Evolutionary conservation across 139 green algal species (phyloP).

Genomic region (Astrephomene gubernaculifera): DNA sequence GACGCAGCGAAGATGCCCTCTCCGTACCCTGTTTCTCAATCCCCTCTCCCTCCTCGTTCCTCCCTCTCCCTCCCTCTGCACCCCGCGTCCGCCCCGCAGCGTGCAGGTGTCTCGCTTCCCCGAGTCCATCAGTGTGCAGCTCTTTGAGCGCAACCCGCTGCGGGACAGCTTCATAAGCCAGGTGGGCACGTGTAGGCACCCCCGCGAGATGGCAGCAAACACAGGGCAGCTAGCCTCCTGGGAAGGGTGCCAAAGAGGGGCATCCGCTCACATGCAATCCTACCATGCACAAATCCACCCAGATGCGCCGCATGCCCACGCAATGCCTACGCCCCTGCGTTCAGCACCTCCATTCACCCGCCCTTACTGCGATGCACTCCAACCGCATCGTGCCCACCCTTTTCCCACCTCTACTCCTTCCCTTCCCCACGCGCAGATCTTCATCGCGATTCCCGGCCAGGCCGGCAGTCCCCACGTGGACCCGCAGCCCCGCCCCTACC

Average conservation of each 20-base stretch:
- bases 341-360: too few relatives aligned
- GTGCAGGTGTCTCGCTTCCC: constrained; percentile 64
- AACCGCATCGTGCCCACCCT: too few relatives aligned
- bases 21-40: not conserved
- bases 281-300: too few relatives aligned
- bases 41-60: not conserved
- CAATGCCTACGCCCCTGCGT: too few relatives aligned
- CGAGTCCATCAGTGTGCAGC: constrained; percentile 57
- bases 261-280: too few relatives aligned
- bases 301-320: too few relatives aligned
- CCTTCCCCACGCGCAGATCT: constrained; percentile 30
- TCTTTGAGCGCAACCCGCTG: constrained; percentile 60
- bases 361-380: too few relatives aligned
- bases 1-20: not conserved
- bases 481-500: constrained; percentile 52
- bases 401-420: too few relatives aligned
- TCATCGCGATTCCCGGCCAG: constrained; percentile 58
- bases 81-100: constrained; percentile 7
- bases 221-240: too few relatives aligned
- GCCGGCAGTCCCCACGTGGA: constrained; percentile 62
- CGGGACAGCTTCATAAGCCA: constrained; percentile 41
- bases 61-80: too few relatives aligned
- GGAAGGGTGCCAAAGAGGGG: too few relatives aligned
- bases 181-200: too few relatives aligned
- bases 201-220: not conserved